Evolutionary conservation across 352 stramenopile genomes (phyloP).

Genomic region (Aphanomyces stellatus): DNA sequence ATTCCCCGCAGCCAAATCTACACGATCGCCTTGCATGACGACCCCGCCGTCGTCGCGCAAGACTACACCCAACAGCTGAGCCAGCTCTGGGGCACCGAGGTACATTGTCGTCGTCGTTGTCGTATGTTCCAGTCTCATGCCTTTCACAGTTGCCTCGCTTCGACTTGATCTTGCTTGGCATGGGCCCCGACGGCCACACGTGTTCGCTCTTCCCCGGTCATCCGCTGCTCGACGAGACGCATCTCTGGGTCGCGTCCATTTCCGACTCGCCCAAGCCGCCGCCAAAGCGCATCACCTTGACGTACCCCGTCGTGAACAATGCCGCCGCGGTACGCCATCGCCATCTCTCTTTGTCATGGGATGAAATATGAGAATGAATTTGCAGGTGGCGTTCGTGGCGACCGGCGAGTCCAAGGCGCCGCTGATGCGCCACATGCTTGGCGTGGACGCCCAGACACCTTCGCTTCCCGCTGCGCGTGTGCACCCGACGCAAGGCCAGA

Average conservation of each 20-base stretch:
- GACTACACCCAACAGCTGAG: slow-evolving; percentile 71
- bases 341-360: not conserved
- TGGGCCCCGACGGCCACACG: slow-evolving; percentile 98
- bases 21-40: slow-evolving; percentile 82
- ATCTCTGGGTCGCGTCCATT: slow-evolving; percentile 89
- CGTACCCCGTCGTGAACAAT: slow-evolving; percentile 92
- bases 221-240: slow-evolving; percentile 80
- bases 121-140: too few species aligned
- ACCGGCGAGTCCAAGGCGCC: slow-evolving; percentile 84
- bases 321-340: slow-evolving; percentile 53
- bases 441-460: slow-evolving; percentile 45
- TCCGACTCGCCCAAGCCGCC: slow-evolving; percentile 97
- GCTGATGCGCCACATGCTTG: slow-evolving; percentile 76
- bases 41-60: slow-evolving; percentile 43
- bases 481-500: slow-evolving; percentile 50
- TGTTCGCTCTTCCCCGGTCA: slow-evolving; percentile 97
- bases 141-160: slow-evolving; percentile 80
- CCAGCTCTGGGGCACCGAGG: slow-evolving; percentile 49
- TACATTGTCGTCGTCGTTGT: slow-evolving; percentile 22
- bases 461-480: slow-evolving; percentile 66
- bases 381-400: slow-evolving; percentile 85
- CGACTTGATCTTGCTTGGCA: slow-evolving; percentile 94
- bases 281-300: slow-evolving; percentile 94
- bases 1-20: slow-evolving; percentile 85
- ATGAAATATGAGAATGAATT: not conserved